Evolutionary conservation across 169 alveolate species (phyloP).

Genomic region (Theileria orientalis): DNA sequence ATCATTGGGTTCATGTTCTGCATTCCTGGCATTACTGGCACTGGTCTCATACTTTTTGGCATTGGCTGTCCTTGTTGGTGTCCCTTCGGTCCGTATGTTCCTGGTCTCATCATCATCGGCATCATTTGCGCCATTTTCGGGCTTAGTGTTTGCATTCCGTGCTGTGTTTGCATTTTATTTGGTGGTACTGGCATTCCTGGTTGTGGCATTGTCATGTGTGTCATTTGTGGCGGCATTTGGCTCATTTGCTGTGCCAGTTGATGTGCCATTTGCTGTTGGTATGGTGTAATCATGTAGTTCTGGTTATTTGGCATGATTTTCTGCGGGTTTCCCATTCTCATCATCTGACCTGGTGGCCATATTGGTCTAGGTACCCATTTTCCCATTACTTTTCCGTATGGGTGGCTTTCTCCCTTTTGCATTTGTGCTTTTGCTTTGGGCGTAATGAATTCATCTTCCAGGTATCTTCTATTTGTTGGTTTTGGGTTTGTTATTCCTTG

Average conservation of each 20-base stretch:
- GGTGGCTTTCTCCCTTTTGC: neutral
- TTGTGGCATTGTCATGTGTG: slow-evolving; percentile 16
- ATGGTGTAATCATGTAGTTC: slow-evolving; percentile 4
- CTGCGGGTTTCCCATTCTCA: neutral
- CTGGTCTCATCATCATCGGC: slow-evolving; percentile 4
- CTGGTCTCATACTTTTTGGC: neutral
- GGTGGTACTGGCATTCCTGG: neutral
- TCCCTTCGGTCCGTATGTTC: neutral
- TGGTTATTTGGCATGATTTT: slow-evolving; percentile 25
- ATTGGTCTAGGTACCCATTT: slow-evolving; percentile 24
- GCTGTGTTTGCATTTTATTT: neutral
- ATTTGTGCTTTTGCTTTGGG: neutral
- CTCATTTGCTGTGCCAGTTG: slow-evolving; percentile 2
- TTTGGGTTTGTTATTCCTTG: neutral
- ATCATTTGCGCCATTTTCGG: neutral
- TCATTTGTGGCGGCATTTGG: slow-evolving; percentile 16
- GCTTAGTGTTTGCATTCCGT: neutral
- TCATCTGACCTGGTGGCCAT: slow-evolving; percentile 27
- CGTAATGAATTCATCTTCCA: neutral
- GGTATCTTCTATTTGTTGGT: neutral
- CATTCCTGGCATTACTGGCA: neutral
- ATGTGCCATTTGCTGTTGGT: neutral
- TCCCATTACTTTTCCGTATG: slow-evolving; percentile 19
- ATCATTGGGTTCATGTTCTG: neutral
- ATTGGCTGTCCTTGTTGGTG: neutral